Conservation (phyloP, 768 basidiomycete species). For the Dacryopinax spathularia region DNA sequence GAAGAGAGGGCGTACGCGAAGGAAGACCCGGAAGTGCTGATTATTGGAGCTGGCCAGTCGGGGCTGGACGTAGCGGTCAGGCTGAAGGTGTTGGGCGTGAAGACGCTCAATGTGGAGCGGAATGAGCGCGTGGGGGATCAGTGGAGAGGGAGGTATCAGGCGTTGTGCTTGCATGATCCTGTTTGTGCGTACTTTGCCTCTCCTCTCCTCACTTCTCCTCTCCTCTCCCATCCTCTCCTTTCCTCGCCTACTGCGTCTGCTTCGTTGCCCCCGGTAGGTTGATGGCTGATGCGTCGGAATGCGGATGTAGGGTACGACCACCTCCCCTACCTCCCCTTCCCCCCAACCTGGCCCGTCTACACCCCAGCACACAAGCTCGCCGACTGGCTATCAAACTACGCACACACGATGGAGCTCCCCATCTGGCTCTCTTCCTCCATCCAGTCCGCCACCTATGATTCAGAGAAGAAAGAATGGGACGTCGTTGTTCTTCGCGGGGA, state of each 20-base stretch:
- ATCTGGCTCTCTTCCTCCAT: constrained; percentile 36
- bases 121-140: constrained; percentile 45
- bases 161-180: constrained; percentile 51
- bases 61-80: constrained; percentile 50
- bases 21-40: constrained; percentile 40
- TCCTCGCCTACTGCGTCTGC: neutral
- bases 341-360: constrained; percentile 44
- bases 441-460: constrained; percentile 16
- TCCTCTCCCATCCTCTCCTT: constrained; percentile 11
- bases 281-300: too few species aligned
- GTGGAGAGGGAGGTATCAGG: constrained; percentile 54
- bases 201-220: constrained; percentile 10
- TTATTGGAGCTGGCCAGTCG: constrained; percentile 53
- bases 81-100: constrained; percentile 44
- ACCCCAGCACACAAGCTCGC: constrained; percentile 44
- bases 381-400: constrained; percentile 55
- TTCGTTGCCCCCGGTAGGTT: neutral
- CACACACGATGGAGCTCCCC: constrained; percentile 44
- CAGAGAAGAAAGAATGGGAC: constrained; percentile 9
- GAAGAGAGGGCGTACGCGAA: constrained; percentile 30
- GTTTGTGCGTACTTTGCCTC: constrained; percentile 36
- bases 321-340: constrained; percentile 50
- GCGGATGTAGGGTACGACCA: constrained; percentile 40
- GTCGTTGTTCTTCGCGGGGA: constrained; percentile 17
- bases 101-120: constrained; percentile 49